Base-by-base conservation (phyloP, 2,329 filamentous ascomycete genomes). In the Curvularia sp. region DNA sequence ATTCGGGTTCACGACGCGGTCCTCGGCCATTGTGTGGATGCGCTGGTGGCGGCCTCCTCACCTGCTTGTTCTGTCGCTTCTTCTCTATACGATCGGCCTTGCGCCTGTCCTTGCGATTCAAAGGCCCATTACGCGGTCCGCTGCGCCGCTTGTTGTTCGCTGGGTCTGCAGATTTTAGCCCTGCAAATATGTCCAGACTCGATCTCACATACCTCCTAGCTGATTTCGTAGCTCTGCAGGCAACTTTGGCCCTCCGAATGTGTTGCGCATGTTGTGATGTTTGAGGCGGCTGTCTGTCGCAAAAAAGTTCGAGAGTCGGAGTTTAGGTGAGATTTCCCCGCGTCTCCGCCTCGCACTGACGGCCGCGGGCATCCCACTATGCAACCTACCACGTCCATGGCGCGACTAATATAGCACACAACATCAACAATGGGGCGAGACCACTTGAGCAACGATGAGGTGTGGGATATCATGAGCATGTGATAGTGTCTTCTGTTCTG, bases 11-110 rank as follows among this genome's bases (percentile, higher is more conserved):
- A 15, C 53, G 56, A n/a, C 48, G 57, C 21, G 60, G 49, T n/a
- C 57, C 54, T 7, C 46, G 53, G 21, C 55, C 63, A 70, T 66
- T 46, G 39, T 71, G 59, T 67, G 56, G 50, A 23, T 63, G 60
- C 9, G 55, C 38, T 18, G 59, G 55, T 7, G 57, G 49, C 43
- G 64, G 69, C 1, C 65, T 49, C 42, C 62, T 57, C n/a, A 47
- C 18, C 25, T 61, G 50, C 46, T 58, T 63, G 53, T 74, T 76
- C 59, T 80, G 79, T 27, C 75, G 69, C 74, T 86, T 89, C 74
- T 87, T 90, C 66, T 86, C 81, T 21, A 81, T 78, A 53, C 90
- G 83, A 66, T 90, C 86, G 15, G 84, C 84, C 72, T 88, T 91
- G 55, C 90, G 84, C 57, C 85, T 83, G 53, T 90, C 87, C 78